Evolutionary conservation across 345 rosid species (phyloP).

Genomic region (Punica granatum): DNA sequence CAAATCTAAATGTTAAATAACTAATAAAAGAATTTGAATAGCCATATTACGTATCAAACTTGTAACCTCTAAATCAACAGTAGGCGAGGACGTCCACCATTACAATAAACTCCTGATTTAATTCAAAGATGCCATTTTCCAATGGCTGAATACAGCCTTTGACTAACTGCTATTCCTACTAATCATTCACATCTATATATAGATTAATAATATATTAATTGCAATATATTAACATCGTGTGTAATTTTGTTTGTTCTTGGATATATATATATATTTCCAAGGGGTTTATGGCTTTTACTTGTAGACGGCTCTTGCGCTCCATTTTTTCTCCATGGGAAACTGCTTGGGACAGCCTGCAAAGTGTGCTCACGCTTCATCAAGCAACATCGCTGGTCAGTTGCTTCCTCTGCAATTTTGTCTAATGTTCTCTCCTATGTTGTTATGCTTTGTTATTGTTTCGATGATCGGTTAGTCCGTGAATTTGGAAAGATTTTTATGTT

Average conservation of each 20-base stretch:
- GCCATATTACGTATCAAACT: too few relatives aligned
- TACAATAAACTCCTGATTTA: too few relatives aligned
- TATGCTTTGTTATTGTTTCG: background rate
- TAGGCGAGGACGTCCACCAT: too few relatives aligned
- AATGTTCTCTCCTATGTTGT: background rate
- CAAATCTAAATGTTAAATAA: too few relatives aligned
- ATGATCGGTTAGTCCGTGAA: background rate
- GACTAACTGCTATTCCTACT: background rate
- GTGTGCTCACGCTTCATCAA: constrained; percentile 18
- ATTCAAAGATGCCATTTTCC: background rate
- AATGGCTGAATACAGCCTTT: background rate
- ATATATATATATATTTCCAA: background rate
- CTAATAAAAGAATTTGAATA: too few relatives aligned
- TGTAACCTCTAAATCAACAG: too few relatives aligned
- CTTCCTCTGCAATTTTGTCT: background rate
- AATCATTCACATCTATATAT: background rate
- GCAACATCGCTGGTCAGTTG: constrained; percentile 6
- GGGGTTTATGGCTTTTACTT: background rate
- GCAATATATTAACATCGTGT: too few relatives aligned
- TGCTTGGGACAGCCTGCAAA: constrained; percentile 16
- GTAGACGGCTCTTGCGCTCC: background rate
- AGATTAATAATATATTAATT: too few relatives aligned
- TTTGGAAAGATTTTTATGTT: background rate
- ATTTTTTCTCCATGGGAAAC: constrained; percentile 12
- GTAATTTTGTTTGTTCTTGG: background rate